These are phyloP conservation scores for Smittium mucronatum DNA, from an alignment of 371 early-diverging fungal species.

Conservation along the genomic window DNA sequence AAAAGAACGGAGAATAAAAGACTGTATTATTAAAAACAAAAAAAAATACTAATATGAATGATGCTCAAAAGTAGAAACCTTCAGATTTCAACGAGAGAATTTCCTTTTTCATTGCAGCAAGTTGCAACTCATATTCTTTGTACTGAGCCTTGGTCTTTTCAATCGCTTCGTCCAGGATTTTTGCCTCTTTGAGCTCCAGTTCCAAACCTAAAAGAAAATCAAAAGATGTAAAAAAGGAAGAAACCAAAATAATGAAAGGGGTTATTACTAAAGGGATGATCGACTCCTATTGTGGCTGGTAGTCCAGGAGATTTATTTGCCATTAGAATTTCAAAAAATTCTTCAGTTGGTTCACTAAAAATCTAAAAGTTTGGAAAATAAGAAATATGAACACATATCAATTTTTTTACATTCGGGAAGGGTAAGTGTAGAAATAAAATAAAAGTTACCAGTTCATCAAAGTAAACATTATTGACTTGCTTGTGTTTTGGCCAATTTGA, in stretches of 20 bases:
- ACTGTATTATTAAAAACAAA: no score
- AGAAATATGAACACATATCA: slow-evolving; percentile 43
- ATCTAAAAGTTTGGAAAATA: slow-evolving; percentile 38
- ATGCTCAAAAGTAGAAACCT: background rate
- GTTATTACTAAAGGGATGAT: slow-evolving; percentile 7
- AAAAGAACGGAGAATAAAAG: no score
- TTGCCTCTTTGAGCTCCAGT: slow-evolving; percentile 11
- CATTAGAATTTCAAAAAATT: slow-evolving; percentile 49
- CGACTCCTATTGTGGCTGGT: slow-evolving; percentile 1
- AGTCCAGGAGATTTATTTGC: slow-evolving; percentile 7
- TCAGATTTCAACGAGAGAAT: slow-evolving; percentile 6
- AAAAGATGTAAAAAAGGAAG: slow-evolving; percentile 1
- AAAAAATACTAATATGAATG: background rate
- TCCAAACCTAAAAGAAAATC: slow-evolving; percentile 7
- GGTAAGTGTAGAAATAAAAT: no score
- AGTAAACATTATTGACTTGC: no score
- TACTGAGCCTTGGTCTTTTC: slow-evolving; percentile 8
- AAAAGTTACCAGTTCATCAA: no score
- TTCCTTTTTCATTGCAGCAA: slow-evolving; percentile 9
- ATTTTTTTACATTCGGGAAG: background rate
- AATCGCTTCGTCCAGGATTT: slow-evolving; percentile 9
- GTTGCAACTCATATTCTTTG: slow-evolving; percentile 6
- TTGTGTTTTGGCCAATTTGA: no score
- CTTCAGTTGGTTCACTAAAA: slow-evolving; percentile 78
- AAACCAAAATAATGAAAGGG: background rate